Conservation (phyloP, 225 moss, liverwort and hornwort species). For the Sphagnum tenellum region DNA sequence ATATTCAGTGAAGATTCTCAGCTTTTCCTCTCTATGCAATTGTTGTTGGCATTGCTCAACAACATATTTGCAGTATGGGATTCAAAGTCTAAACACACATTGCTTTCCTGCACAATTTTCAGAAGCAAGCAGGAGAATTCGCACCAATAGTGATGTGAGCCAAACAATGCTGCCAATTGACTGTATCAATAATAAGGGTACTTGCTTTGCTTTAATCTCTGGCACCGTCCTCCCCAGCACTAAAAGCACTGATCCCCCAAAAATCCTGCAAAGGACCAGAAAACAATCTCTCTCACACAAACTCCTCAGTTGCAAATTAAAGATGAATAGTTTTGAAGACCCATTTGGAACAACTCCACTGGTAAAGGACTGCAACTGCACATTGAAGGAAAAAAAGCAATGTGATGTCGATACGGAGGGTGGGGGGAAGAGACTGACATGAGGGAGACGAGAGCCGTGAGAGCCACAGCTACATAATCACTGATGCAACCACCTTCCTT, state of each 20-base stretch:
- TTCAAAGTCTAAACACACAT: too few relatives aligned
- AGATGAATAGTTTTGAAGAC: not conserved
- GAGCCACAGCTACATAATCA: slow-evolving; percentile 14
- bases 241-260: slow-evolving; percentile 14
- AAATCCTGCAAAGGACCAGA: slow-evolving; percentile 10
- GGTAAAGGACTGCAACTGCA: too few relatives aligned
- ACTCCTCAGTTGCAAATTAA: not conserved
- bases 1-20: too few relatives aligned
- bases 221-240: slow-evolving; percentile 20
- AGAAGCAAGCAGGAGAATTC: too few relatives aligned
- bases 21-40: too few relatives aligned
- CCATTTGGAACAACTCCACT: not conserved
- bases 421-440: slow-evolving; percentile 1
- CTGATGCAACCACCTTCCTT: slow-evolving; percentile 11
- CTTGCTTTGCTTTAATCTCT: slow-evolving; percentile 36
- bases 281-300: not conserved
- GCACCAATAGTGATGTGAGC: slow-evolving; percentile 16
- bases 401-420: not conserved
- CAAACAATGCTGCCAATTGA: slow-evolving; percentile 24
- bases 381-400: too few relatives aligned
- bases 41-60: too few relatives aligned
- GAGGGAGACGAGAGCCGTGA: slow-evolving; percentile 5
- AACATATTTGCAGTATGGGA: too few relatives aligned
- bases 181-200: slow-evolving; percentile 22
- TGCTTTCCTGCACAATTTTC: too few relatives aligned